Conservation (phyloP, 1,139 yeast genomes). For the Schwanniomyces etchellsii region DNA sequence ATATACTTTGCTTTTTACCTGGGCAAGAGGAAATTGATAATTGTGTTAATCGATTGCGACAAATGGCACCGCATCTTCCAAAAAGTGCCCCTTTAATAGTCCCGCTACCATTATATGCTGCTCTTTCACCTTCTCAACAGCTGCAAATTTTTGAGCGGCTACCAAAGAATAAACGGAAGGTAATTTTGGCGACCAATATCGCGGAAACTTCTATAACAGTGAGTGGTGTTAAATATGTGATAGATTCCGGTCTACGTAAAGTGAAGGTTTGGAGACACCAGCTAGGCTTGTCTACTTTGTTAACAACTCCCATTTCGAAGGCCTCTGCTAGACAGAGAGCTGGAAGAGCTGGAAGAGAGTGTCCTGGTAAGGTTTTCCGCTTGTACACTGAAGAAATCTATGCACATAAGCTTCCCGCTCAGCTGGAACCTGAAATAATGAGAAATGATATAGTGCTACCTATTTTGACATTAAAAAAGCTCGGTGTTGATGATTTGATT, state of each 20-base stretch:
- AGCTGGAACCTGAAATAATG: constrained; percentile 89
- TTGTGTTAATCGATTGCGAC: constrained; percentile 57
- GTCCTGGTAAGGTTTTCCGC: constrained; percentile 80
- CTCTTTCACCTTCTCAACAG: constrained; percentile 81
- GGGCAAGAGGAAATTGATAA: constrained; percentile 98
- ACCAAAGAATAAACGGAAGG: constrained; percentile 61
- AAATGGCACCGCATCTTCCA: constrained; percentile 61
- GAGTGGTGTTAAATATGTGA: constrained; percentile 89
- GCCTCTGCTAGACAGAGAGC: constrained; percentile 94
- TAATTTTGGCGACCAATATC: constrained; percentile 86
- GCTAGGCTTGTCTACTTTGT: constrained; percentile 80
- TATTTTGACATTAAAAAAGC: constrained; percentile 71
- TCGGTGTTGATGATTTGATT: constrained; percentile 77
- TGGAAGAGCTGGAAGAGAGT: constrained; percentile 99
- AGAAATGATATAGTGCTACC: constrained; percentile 85
- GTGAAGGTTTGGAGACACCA: constrained; percentile 94
- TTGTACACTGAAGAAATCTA: constrained; percentile 74
- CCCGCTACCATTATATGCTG: constrained; percentile 87
- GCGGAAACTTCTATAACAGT: constrained; percentile 98
- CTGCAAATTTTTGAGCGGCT: constrained; percentile 66
- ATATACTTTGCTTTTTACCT: constrained; percentile 81
- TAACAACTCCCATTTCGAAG: constrained; percentile 88
- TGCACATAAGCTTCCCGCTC: constrained; percentile 48
- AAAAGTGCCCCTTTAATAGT: constrained; percentile 70
- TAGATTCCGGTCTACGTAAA: constrained; percentile 88